phyloP scores from a whole-genome alignment of 2,329 filamentous ascomycete genomes.

The Trichoderma semiorbis region DNA sequence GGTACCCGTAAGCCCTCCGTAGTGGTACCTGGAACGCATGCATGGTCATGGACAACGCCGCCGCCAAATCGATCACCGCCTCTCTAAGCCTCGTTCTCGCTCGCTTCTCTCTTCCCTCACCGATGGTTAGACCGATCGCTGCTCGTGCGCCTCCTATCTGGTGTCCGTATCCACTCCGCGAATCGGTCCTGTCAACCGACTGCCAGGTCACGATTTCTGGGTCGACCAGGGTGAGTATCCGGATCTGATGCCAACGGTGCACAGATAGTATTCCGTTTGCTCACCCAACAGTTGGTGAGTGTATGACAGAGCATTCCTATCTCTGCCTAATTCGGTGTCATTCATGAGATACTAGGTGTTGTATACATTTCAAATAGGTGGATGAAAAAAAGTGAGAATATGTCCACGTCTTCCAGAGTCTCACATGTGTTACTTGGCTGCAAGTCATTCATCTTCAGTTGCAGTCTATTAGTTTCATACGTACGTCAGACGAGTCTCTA shows the following conservation, averaged over 20 bases:
- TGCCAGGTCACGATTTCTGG: background rate
- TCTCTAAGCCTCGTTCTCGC: background rate
- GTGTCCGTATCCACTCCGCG: slow-evolving; percentile 2
- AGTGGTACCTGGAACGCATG: background rate
- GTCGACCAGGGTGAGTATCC: background rate
- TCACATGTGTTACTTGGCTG: background rate
- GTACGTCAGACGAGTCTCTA: background rate
- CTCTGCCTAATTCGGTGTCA: background rate
- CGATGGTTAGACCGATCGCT: slow-evolving; percentile 4
- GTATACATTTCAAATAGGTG: background rate
- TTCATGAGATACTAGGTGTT: background rate
- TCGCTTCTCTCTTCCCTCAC: background rate
- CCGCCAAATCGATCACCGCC: slow-evolving; percentile 1
- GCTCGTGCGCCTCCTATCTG: background rate
- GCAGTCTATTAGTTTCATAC: background rate
- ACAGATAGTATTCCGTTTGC: background rate
- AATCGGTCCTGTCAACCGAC: background rate
- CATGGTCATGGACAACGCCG: background rate
- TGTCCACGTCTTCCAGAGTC: background rate
- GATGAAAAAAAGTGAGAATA: background rate
- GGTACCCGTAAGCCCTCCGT: background rate
- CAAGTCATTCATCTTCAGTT: background rate
- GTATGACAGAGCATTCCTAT: background rate
- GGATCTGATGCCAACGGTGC: background rate
- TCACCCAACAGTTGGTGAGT: background rate